Conservation (phyloP, 139 green algal genomes). For the Pycnococcus provasolii region DNA sequence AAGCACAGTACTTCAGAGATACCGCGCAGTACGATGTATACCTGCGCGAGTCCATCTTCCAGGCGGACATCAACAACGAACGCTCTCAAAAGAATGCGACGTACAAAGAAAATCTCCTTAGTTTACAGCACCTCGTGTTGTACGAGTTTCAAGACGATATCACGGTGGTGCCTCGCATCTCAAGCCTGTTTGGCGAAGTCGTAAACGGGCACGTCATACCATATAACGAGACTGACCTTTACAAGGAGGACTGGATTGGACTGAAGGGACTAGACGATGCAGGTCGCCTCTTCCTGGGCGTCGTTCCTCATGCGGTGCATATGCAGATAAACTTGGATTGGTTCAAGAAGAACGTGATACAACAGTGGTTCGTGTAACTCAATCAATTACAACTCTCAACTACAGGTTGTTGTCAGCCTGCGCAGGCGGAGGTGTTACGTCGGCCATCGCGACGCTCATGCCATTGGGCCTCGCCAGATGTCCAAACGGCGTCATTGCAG, state of each 20-base stretch:
- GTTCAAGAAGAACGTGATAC: conserved; percentile 1
- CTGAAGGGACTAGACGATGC: conserved; percentile 23
- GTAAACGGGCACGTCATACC: not conserved
- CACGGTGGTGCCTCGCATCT: not conserved
- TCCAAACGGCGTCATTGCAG: too few relatives aligned
- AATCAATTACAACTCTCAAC: too few relatives aligned
- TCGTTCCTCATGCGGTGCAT: conserved; percentile 26
- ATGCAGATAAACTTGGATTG: conserved; percentile 19
- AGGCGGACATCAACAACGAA: conserved; percentile 23
- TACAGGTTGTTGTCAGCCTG: too few relatives aligned
- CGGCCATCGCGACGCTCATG: too few relatives aligned
- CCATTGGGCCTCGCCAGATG: too few relatives aligned
- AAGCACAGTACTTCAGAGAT: conserved; percentile 26
- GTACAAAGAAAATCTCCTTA: not conserved
- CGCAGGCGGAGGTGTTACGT: too few relatives aligned
- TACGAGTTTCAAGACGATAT: conserved; percentile 6
- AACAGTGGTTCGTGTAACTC: not conserved
- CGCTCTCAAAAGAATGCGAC: not conserved
- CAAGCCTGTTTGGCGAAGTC: not conserved
- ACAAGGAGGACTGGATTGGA: conserved; percentile 36
- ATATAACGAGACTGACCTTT: conserved; percentile 20
- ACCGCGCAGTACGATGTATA: conserved; percentile 3
- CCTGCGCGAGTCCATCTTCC: conserved; percentile 10
- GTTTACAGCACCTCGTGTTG: not conserved
- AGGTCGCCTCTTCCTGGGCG: conserved; percentile 12